A percentile compares a stretch with the other conserved stretches of the same genome.
phyloP scores from a whole-genome alignment of 1,284 basidiomycete species.

The Fistulina hepatica region DNA sequence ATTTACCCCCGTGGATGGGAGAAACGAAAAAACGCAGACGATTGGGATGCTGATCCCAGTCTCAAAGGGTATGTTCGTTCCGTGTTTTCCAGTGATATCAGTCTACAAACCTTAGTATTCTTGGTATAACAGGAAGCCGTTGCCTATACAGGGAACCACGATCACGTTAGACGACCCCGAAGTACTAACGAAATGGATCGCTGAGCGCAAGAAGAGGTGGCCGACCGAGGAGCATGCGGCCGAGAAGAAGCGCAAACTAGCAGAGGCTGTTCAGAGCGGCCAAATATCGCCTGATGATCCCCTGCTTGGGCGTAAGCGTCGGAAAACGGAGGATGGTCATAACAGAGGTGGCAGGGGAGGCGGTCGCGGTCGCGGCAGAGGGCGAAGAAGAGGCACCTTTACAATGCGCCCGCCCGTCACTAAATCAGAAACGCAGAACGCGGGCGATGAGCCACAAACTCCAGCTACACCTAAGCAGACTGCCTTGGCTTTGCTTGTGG shows the following conservation, averaged over 20 bases:
- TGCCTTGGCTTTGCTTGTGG: not conserved
- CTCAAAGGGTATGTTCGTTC: slow-evolving; percentile 46
- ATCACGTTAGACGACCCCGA: slow-evolving; percentile 73
- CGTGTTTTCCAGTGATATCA: not conserved
- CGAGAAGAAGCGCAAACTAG: slow-evolving; percentile 66
- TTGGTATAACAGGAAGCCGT: slow-evolving; percentile 40
- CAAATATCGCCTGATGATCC: slow-evolving; percentile 49
- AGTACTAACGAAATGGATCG: slow-evolving; percentile 74
- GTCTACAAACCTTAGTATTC: not conserved
- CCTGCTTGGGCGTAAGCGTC: slow-evolving; percentile 23
- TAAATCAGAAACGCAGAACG: no score
- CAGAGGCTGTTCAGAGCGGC: slow-evolving; percentile 71
- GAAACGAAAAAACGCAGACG: slow-evolving; percentile 43
- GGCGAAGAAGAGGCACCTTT: slow-evolving; percentile 21
- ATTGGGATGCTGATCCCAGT: slow-evolving; percentile 71
- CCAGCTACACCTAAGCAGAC: not conserved
- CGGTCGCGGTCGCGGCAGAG: slow-evolving; percentile 21
- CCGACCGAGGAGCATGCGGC: slow-evolving; percentile 59
- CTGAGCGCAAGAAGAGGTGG: slow-evolving; percentile 77
- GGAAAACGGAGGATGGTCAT: slow-evolving; percentile 25
- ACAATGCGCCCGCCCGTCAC: not conserved
- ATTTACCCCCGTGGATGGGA: slow-evolving; percentile 74
- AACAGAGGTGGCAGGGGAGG: slow-evolving; percentile 19
- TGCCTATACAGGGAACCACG: slow-evolving; percentile 75
- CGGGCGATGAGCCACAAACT: no score